A percentile compares a stretch with the other conserved stretches of the same genome.
Conservation (phyloP, 2,329 filamentous ascomycete species). For the Pseudocercospora musae region DNA sequence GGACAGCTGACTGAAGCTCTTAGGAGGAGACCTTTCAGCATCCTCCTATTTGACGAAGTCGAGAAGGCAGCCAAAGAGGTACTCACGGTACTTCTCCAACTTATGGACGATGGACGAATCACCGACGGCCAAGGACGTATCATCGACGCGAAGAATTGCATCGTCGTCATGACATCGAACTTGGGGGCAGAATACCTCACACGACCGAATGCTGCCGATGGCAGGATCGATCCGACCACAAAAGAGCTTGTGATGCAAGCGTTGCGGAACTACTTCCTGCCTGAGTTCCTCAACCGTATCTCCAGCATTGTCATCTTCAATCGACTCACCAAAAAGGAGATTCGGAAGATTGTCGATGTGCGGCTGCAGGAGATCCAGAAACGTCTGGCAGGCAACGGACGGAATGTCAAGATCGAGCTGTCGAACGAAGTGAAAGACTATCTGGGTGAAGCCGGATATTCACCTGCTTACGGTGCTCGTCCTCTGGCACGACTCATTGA, state of each 20-base stretch:
- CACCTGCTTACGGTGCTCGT: conserved; percentile 88
- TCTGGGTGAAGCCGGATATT: conserved; percentile 86
- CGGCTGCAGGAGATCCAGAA: conserved; percentile 86
- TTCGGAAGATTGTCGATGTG: conserved; percentile 92
- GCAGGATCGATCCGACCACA: conserved; percentile 80
- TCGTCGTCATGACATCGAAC: conserved; percentile 99
- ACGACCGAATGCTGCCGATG: conserved; percentile 72
- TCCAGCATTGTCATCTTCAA: conserved; percentile 97
- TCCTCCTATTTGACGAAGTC: conserved; percentile 94
- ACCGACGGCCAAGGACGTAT: conserved; percentile 95
- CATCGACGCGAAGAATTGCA: conserved; percentile 95
- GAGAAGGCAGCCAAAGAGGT: conserved; percentile 99
- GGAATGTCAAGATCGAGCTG: conserved; percentile 81
- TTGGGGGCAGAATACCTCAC: conserved; percentile 91
- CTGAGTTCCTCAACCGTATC: conserved; percentile 98
- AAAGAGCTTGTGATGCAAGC: conserved; percentile 86
- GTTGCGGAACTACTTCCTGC: conserved; percentile 92
- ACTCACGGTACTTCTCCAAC: conserved; percentile 92
- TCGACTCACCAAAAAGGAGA: conserved; percentile 82
- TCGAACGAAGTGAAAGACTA: conserved; percentile 87
- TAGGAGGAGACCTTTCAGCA: conserved; percentile 93
- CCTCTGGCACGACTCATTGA: conserved; percentile 88
- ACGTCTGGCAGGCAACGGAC: conserved; percentile 77
- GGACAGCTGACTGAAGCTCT: conserved; percentile 94
- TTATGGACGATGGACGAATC: conserved; percentile 98